Conservation (phyloP, 306 rosid species). For the Senna siamea region DNA sequence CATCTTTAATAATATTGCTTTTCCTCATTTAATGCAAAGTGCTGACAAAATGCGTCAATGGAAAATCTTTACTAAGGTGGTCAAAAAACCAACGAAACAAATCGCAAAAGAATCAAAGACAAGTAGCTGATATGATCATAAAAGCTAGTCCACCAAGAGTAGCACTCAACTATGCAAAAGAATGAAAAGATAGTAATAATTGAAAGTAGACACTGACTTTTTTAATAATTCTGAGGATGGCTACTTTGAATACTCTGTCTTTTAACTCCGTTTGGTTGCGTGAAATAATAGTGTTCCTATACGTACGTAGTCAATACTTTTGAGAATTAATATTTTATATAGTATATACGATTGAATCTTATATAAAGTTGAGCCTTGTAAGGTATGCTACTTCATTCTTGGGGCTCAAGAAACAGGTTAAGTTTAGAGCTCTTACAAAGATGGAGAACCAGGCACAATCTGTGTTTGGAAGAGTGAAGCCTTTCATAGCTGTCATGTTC, state of each 20-base stretch:
- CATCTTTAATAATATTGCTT: constrained; percentile 6
- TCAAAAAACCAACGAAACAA: constrained; percentile 12
- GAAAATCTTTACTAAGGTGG: neutral
- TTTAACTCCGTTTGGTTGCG: constrained; percentile 39
- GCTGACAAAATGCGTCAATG: constrained; percentile 9
- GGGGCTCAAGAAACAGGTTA: constrained; percentile 39
- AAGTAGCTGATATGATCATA: constrained; percentile 21
- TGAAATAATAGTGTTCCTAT: constrained; percentile 33
- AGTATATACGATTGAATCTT: constrained; percentile 25
- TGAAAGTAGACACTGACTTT: constrained; percentile 44
- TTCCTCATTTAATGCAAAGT: constrained; percentile 15
- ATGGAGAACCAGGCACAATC: constrained; percentile 41
- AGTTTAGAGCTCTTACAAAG: constrained; percentile 25
- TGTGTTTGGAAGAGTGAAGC: constrained; percentile 51
- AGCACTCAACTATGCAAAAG: constrained; percentile 47
- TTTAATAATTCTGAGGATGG: constrained; percentile 18
- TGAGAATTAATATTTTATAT: neutral
- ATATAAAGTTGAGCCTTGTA: constrained; percentile 37
- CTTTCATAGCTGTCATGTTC: constrained; percentile 80
- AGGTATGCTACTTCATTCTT: constrained; percentile 36
- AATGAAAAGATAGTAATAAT: constrained; percentile 47
- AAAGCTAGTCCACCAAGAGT: constrained; percentile 56
- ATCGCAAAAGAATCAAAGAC: constrained; percentile 15
- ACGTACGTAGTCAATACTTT: constrained; percentile 14
- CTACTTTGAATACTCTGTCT: constrained; percentile 14